Evolutionary conservation across 208 protist species (phyloP).

Genomic region (Trypanosoma theileri): DNA sequence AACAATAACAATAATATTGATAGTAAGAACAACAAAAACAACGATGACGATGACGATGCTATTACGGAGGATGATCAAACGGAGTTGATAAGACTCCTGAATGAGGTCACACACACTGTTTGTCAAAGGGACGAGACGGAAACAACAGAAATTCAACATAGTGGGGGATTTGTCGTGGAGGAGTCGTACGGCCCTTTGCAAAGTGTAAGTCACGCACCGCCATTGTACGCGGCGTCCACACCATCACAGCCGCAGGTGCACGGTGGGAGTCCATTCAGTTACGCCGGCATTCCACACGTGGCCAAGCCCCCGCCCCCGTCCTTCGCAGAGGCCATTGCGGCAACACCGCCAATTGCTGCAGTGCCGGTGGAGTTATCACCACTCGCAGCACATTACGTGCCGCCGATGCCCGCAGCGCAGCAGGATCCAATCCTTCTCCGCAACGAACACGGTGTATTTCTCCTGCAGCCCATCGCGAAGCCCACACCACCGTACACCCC

Average conservation of each 20-base stretch:
- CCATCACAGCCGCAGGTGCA: not conserved
- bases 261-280: constrained; percentile 32
- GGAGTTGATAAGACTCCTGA: constrained; percentile 45
- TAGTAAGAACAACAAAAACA: too few species aligned
- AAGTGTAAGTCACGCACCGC: constrained; percentile 25
- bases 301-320: constrained; percentile 56
- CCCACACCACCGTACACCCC: constrained; percentile 73
- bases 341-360: constrained; percentile 34
- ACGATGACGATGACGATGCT: constrained; percentile 17
- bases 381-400: constrained; percentile 62
- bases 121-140: not conserved
- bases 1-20: too few species aligned
- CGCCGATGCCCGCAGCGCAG: constrained; percentile 50
- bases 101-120: constrained; percentile 37
- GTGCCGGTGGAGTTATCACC: constrained; percentile 51
- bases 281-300: constrained; percentile 12
- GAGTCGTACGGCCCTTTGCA: constrained; percentile 30
- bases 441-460: constrained; percentile 81
- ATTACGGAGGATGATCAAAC: constrained; percentile 39
- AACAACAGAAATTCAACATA: constrained; percentile 1
- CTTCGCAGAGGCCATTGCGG: constrained; percentile 31
- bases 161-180: constrained; percentile 53
- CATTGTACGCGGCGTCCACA: not conserved
- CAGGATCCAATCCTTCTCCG: constrained; percentile 76
- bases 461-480: constrained; percentile 51